Conservation (phyloP, 371 early-diverging fungal genomes). For the Lichtheimia ramosa region DNA sequence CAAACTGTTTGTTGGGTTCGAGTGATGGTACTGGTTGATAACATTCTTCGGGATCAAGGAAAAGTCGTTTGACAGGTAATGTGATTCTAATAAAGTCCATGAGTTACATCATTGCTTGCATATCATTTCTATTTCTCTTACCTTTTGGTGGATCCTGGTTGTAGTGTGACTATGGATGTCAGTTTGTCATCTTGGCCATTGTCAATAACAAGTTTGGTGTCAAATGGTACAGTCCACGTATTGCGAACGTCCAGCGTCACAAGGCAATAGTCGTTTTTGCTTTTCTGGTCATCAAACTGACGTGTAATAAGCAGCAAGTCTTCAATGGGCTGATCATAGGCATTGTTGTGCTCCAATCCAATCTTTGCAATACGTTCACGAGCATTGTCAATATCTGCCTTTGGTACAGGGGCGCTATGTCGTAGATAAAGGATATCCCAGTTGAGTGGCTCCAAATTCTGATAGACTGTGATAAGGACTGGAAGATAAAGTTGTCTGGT, state of each 20-base stretch:
- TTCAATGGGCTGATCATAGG: constrained; percentile 12
- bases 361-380: constrained; percentile 10
- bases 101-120: background rate
- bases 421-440: constrained; percentile 67
- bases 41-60: constrained; percentile 49
- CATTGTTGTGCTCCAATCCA: background rate
- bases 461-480: constrained; percentile 71
- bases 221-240: constrained; percentile 71
- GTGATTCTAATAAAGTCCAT: constrained; percentile 52
- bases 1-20: constrained; percentile 75
- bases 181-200: constrained; percentile 40
- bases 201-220: constrained; percentile 63
- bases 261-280: constrained; percentile 67
- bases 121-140: background rate
- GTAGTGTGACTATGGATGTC: constrained; percentile 27
- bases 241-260: constrained; percentile 81
- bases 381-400: constrained; percentile 20
- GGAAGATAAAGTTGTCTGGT: constrained; percentile 72
- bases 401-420: constrained; percentile 23
- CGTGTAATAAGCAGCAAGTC: constrained; percentile 21
- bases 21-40: constrained; percentile 68
- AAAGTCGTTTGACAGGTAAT: constrained; percentile 67
- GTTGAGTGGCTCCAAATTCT: constrained; percentile 63
- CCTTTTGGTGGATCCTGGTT: constrained; percentile 41
- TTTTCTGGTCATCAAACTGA: constrained; percentile 13